Percentiles rank a stretch among this genome's conserved stretches.
Evolutionary conservation across 106 monocot species (phyloP).

Genomic region (Platanthera guangdongensis): DNA sequence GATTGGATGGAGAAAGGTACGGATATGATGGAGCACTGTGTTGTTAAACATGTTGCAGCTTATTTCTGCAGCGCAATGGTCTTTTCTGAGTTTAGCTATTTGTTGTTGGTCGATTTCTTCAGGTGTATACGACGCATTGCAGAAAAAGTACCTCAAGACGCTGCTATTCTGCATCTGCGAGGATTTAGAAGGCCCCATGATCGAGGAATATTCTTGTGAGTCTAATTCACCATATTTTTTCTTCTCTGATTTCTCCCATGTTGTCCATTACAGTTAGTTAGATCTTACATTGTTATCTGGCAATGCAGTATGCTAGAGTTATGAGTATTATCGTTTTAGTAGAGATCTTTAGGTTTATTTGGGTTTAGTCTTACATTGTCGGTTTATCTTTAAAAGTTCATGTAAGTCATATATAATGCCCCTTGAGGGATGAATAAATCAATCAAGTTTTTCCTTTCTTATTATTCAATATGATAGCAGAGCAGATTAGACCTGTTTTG

Average conservation of each 20-base stretch:
- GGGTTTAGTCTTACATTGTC: too few relatives aligned
- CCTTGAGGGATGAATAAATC: too few relatives aligned
- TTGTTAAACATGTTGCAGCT: neutral
- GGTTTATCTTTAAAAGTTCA: too few relatives aligned
- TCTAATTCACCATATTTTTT: neutral
- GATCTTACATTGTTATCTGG: neutral
- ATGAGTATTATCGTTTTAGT: too few relatives aligned
- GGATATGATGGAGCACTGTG: neutral
- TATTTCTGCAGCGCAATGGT: neutral
- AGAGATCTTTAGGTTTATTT: too few relatives aligned
- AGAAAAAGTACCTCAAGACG: conserved; percentile 96
- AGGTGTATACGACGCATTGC: conserved; percentile 96
- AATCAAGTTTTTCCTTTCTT: too few relatives aligned
- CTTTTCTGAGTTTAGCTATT: neutral
- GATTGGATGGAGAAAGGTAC: conserved; percentile 99
- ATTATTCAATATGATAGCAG: too few relatives aligned
- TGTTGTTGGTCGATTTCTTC: neutral
- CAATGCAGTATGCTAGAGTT: neutral
- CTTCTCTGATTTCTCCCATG: neutral
- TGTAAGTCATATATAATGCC: too few relatives aligned
- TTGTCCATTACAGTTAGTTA: neutral
- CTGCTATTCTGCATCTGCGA: conserved; percentile 94
- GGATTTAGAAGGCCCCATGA: conserved; percentile 76
- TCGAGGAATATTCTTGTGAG: conserved; percentile 93
- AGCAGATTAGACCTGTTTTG: too few relatives aligned